These are phyloP conservation scores for Benincasa hispida DNA, from an alignment of 306 rosid genomes.

Conservation along the genomic window DNA sequence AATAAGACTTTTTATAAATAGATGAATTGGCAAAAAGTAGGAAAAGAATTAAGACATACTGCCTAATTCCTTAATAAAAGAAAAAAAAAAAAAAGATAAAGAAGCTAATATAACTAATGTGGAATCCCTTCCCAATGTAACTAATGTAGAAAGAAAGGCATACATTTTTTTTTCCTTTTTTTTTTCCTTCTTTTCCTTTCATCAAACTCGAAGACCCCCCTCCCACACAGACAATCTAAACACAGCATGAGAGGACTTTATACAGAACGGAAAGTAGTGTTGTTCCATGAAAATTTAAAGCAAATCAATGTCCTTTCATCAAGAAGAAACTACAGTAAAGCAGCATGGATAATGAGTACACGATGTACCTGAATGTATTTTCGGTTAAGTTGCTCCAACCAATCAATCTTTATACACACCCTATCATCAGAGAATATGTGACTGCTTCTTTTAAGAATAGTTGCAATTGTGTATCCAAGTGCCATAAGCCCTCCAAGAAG, in stretches of 20 bases:
- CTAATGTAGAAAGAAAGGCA: neutral
- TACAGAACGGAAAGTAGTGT: neutral
- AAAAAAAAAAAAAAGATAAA: neutral
- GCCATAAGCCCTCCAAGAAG: slow-evolving; percentile 99
- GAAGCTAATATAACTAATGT: neutral
- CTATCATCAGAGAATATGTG: slow-evolving; percentile 66
- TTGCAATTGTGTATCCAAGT: slow-evolving; percentile 89
- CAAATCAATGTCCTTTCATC: neutral
- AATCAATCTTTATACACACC: slow-evolving; percentile 76
- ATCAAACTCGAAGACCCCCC: neutral
- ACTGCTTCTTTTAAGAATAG: slow-evolving; percentile 89
- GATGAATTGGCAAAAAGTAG: neutral
- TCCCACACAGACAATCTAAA: neutral
- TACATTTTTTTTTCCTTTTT: neutral
- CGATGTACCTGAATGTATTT: slow-evolving; percentile 69
- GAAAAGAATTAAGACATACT: neutral
- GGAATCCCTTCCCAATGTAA: neutral
- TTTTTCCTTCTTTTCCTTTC: neutral
- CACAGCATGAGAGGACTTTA: neutral
- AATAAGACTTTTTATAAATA: neutral
- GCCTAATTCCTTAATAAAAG: neutral
- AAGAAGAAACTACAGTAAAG: neutral
- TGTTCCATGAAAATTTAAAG: neutral
- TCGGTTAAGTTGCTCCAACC: slow-evolving; percentile 96
- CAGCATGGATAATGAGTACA: neutral